These are phyloP conservation scores for Dendrobium huoshanense DNA, from an alignment of 106 monocot genomes.

Conservation along the genomic window DNA sequence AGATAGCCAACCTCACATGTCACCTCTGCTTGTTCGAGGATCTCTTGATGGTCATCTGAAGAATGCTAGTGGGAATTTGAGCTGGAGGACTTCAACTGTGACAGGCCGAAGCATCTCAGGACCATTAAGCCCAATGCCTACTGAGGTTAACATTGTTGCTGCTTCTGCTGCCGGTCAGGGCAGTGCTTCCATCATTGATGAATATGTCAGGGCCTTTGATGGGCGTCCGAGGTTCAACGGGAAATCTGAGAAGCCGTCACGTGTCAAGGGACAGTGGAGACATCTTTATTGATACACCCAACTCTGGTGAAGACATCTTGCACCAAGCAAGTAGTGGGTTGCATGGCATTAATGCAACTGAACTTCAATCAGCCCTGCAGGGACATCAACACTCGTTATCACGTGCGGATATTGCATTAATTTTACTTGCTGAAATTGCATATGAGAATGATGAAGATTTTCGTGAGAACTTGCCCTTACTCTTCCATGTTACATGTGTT, in stretches of 20 bases:
- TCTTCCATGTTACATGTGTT: constrained; percentile 93
- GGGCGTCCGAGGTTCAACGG: constrained; percentile 74
- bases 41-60: constrained; percentile 83
- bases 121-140: constrained; percentile 73
- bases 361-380: constrained; percentile 81
- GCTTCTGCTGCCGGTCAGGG: constrained; percentile 66
- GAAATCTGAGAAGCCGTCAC: constrained; percentile 84
- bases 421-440: constrained; percentile 94
- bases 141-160: constrained; percentile 51
- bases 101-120: constrained; percentile 86
- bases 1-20: constrained; percentile 95
- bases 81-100: constrained; percentile 81
- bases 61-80: constrained; percentile 68
- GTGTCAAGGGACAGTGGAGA: constrained; percentile 97
- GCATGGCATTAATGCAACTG: constrained; percentile 71
- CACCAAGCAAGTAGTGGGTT: constrained; percentile 31
- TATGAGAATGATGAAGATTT: constrained; percentile 99
- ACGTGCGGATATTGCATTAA: constrained; percentile 88
- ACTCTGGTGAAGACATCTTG: constrained; percentile 72
- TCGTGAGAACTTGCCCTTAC: constrained; percentile 85
- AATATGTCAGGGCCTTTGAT: constrained; percentile 99
- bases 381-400: constrained; percentile 85
- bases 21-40: constrained; percentile 95
- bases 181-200: constrained; percentile 83
- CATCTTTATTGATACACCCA: constrained; percentile 66